Evolutionary conservation across 1,139 yeast genomes (phyloP).

Genomic region (Pichia sp.): DNA sequence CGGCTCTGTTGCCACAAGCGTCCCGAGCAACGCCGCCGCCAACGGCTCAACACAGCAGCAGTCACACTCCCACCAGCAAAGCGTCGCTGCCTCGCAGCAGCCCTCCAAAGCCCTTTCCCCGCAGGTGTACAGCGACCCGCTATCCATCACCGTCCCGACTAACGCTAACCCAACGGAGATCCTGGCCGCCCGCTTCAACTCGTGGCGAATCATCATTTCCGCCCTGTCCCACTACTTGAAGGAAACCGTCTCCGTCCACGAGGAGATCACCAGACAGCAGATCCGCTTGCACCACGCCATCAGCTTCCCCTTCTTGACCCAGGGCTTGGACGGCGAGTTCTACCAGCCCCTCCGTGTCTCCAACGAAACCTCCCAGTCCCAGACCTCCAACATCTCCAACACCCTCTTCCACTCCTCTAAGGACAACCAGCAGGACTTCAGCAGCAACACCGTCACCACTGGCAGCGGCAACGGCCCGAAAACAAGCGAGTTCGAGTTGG

Average conservation of each 20-base stretch:
- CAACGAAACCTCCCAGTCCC: conserved; percentile 7
- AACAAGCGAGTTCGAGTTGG: conserved; percentile 32
- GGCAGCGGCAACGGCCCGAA: conserved; percentile 18
- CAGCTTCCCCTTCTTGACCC: conserved; percentile 45
- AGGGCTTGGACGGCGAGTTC: conserved; percentile 34
- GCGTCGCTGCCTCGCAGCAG: background rate
- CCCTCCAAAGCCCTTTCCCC: background rate
- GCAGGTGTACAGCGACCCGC: conserved; percentile 33
- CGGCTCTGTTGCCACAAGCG: background rate
- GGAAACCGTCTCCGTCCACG: conserved; percentile 84
- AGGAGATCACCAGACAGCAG: conserved; percentile 82
- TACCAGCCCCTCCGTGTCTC: conserved; percentile 33
- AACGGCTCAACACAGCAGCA: conserved; percentile 1
- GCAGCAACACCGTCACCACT: conserved; percentile 2
- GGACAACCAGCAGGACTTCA: conserved; percentile 7
- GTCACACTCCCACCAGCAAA: background rate
- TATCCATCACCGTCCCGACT: conserved; percentile 45
- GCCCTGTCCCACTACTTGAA: conserved; percentile 69
- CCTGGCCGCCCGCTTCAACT: conserved; percentile 73
- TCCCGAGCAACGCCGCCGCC: background rate
- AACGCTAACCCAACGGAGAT: conserved; percentile 81
- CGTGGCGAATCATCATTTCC: conserved; percentile 80
- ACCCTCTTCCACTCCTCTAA: conserved; percentile 16
- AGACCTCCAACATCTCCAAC: conserved; percentile 11
- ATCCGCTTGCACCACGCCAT: conserved; percentile 77